phyloP scores from a whole-genome alignment of 2,329 filamentous ascomycete genomes.

The Coniochaeta prunicola region DNA sequence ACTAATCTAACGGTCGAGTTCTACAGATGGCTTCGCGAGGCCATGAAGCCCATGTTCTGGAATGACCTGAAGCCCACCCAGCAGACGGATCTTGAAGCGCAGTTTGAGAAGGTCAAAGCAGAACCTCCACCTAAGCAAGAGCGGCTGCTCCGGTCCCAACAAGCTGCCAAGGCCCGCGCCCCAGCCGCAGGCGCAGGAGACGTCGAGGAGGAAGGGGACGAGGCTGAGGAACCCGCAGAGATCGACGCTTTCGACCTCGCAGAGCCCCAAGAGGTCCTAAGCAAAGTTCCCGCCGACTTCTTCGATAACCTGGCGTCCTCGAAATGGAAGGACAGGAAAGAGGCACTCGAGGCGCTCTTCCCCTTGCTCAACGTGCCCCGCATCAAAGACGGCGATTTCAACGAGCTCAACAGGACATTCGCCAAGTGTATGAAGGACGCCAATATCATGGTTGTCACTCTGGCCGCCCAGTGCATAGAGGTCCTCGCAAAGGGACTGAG shows the following conservation, averaged over 20 bases:
- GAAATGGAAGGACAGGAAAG: slow-evolving; percentile 98
- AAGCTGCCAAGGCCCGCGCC: slow-evolving; percentile 71
- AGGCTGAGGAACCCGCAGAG: slow-evolving; percentile 60
- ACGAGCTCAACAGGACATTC: slow-evolving; percentile 73
- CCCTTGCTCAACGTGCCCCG: slow-evolving; percentile 73
- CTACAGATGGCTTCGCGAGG: slow-evolving; percentile 93
- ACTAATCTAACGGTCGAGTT: slow-evolving; percentile 88
- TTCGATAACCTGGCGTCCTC: slow-evolving; percentile 77
- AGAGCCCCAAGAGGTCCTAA: slow-evolving; percentile 79
- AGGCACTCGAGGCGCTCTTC: slow-evolving; percentile 78
- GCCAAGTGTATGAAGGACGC: slow-evolving; percentile 99
- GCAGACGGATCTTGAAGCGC: slow-evolving; percentile 84
- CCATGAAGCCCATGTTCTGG: slow-evolving; percentile 99
- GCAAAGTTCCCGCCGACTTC: slow-evolving; percentile 76
- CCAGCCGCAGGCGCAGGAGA: slow-evolving; percentile 52
- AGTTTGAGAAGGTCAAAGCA: slow-evolving; percentile 89
- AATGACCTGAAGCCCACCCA: slow-evolving; percentile 90
- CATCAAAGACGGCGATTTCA: slow-evolving; percentile 86
- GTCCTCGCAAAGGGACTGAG: slow-evolving; percentile 80
- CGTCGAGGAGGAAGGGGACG: slow-evolving; percentile 42
- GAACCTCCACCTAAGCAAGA: slow-evolving; percentile 87
- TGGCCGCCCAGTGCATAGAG: slow-evolving; percentile 90
- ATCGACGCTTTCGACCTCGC: slow-evolving; percentile 76
- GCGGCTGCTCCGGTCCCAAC: slow-evolving; percentile 78
- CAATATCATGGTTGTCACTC: slow-evolving; percentile 88